Evolutionary conservation across 139 green algal genomes (phyloP), one percentile per base, ranked within the genome.

Genomic region (Yamagishiella unicocca): DNA sequence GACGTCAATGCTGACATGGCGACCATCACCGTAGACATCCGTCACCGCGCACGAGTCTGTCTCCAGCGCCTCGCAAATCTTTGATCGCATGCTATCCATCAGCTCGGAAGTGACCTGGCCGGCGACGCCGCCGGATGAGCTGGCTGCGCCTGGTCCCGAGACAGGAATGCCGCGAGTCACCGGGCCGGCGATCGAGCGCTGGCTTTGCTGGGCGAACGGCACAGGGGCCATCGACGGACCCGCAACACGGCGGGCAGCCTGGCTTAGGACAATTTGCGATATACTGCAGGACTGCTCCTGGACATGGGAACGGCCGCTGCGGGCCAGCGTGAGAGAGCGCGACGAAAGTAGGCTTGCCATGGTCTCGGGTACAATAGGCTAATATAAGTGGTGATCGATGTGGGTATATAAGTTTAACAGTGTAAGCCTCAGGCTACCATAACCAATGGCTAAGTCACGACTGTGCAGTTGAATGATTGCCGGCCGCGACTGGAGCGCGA

Each of bases 1-100:
- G 19, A 98, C 96, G 19, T 95, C 76, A 46, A 98, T 98, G 87
- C 85, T 93, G 0, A 98, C 95, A 83, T 98, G 96, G 10, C 94
- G 90, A 4, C 94, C 95, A 75, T 98, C 96, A 10, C 96, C 95
- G 55, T 95, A 95, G 46, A 97, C 91, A 77, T 98, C 95, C 0
- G 73, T 70, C 6, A 92, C 53, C 0, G 35, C 31, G 50, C 95
- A 93, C 3, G 42, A 25, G 35, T 93, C 68, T 27, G 93, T 88
- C 40, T 95, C 82, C 43, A 96, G 71, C n/a, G 93, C 93, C 77
- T 90, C 87, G 43, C 62, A 40, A 29, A 95, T 94, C 45, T 92
- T 94, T 8, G n/a, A 54, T 54, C 66, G 79, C 94, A 94, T 96
- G 33, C 54, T 76, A 3, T 84, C 84, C 76, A 96, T 96, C 2